Conservation (phyloP, 768 basidiomycete species). For the Lactarius hengduanensis region DNA sequence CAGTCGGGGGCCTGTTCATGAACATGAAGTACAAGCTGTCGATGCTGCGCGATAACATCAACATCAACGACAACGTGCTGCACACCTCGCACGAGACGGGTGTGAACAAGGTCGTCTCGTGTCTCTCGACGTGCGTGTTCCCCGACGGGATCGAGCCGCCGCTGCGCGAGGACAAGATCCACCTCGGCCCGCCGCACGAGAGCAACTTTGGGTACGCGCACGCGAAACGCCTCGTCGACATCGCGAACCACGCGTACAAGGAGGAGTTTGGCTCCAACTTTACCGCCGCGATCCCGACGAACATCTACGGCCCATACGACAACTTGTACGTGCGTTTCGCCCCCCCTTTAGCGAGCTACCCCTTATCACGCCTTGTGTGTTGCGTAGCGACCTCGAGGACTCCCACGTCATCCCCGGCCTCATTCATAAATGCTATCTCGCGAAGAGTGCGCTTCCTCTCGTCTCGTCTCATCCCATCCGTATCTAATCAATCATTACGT, state of each 20-base stretch:
- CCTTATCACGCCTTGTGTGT: neutral
- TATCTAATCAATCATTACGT: neutral
- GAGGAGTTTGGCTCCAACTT: constrained; percentile 95
- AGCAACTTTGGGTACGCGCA: constrained; percentile 97
- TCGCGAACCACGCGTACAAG: constrained; percentile 95
- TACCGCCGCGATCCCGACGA: constrained; percentile 96
- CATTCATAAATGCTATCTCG: constrained; percentile 89
- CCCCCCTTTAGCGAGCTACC: neutral
- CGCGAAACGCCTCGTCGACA: constrained; percentile 92
- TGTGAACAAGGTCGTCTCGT: constrained; percentile 81
- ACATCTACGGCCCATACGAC: constrained; percentile 90
- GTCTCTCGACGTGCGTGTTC: constrained; percentile 95
- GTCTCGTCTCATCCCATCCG: no score
- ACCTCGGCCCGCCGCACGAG: constrained; percentile 85
- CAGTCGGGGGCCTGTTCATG: constrained; percentile 91
- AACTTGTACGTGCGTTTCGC: constrained; percentile 63
- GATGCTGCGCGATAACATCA: constrained; percentile 89
- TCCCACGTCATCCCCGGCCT: constrained; percentile 94
- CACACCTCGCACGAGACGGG: constrained; percentile 66
- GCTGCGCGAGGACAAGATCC: constrained; percentile 88
- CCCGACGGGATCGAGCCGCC: constrained; percentile 94
- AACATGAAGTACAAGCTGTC: constrained; percentile 96
- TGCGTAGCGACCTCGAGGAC: constrained; percentile 71
- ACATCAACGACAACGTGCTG: constrained; percentile 94
- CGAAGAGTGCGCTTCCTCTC: constrained; percentile 58